Percentiles rank a stretch among this genome's conserved stretches.
phyloP scores from a whole-genome alignment of 306 rosid genomes.

The Cyamopsis tetragonoloba region DNA sequence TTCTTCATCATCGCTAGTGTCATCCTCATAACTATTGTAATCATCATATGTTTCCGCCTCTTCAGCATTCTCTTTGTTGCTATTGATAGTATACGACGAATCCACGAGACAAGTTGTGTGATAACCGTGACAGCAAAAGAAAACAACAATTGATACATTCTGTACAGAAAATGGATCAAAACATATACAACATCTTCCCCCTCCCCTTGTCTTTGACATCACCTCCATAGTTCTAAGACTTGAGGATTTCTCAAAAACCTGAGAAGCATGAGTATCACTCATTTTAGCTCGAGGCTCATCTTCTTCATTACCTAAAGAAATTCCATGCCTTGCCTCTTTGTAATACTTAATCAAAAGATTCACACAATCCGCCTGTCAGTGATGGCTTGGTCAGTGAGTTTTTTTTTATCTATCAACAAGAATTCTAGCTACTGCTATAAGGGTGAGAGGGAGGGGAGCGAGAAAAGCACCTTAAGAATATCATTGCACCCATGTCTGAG shows the following conservation, averaged over 20 bases:
- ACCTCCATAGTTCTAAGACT: constrained; percentile 47
- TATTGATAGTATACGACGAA: constrained; percentile 48
- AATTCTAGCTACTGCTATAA: background rate
- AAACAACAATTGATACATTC: constrained; percentile 68
- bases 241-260: constrained; percentile 45
- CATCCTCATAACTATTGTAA: constrained; percentile 47
- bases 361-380: constrained; percentile 77
- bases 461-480: constrained; percentile 75
- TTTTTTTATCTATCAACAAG: background rate
- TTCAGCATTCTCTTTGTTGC: constrained; percentile 29
- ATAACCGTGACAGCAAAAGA: constrained; percentile 73
- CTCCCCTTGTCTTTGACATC: constrained; percentile 85
- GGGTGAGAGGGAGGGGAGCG: background rate
- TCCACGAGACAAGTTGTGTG: constrained; percentile 72
- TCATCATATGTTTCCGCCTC: constrained; percentile 36
- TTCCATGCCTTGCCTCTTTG: constrained; percentile 89
- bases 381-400: constrained; percentile 27
- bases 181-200: constrained; percentile 97
- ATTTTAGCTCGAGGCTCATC: constrained; percentile 61
- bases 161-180: constrained; percentile 86
- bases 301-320: constrained; percentile 70
- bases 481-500: constrained; percentile 96
- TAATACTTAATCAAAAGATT: constrained; percentile 79
- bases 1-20: constrained; percentile 42
- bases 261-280: constrained; percentile 46